phyloP scores from a whole-genome alignment of 129 eudicot genomes.

The Pittosporum tobira region DNA sequence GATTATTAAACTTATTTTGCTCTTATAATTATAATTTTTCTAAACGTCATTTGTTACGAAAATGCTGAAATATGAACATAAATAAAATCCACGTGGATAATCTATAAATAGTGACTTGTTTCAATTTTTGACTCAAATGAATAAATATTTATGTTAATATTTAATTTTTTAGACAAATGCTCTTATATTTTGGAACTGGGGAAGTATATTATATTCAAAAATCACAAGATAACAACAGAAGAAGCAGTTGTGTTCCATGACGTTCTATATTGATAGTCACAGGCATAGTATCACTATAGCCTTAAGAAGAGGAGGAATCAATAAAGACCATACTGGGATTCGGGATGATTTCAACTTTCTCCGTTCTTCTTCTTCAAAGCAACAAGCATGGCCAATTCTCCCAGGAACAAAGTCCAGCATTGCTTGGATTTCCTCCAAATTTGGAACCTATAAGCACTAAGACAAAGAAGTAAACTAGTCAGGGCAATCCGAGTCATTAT shows the following conservation, averaged over 20 bases:
- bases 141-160: too few relatives aligned
- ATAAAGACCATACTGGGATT: conserved; percentile 53
- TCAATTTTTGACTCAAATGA: too few relatives aligned
- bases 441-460: conserved; percentile 85
- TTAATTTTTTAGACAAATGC: too few relatives aligned
- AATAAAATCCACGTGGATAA: too few relatives aligned
- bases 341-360: conserved; percentile 39
- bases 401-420: conserved; percentile 82
- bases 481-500: conserved; percentile 9
- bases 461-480: conserved; percentile 24
- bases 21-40: too few relatives aligned
- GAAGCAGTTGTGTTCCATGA: neutral
- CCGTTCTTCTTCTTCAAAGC: conserved; percentile 82
- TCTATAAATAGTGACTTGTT: too few relatives aligned
- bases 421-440: conserved; percentile 62
- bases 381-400: conserved; percentile 98
- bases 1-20: too few relatives aligned
- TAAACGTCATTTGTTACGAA: too few relatives aligned
- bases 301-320: neutral
- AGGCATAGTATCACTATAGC: neutral
- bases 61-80: too few relatives aligned
- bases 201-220: too few relatives aligned
- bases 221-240: too few relatives aligned
- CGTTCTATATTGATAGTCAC: neutral
- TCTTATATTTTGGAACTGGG: too few relatives aligned